phyloP scores from a whole-genome alignment of 148 eudicot genomes.

The Dysphania ambrosioides region DNA sequence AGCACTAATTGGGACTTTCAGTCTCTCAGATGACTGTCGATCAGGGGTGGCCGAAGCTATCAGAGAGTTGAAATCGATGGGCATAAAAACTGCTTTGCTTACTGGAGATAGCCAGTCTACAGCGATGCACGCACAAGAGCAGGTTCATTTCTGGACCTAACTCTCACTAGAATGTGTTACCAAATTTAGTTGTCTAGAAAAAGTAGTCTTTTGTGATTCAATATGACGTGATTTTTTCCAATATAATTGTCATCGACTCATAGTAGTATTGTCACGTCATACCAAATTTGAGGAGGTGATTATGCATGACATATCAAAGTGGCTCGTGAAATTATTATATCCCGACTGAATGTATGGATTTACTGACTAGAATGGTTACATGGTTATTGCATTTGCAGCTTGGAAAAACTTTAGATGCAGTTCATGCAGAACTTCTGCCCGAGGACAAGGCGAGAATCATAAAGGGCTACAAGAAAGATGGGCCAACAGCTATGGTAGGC shows the following conservation, averaged over 20 bases:
- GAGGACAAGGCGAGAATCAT: slow-evolving; percentile 72
- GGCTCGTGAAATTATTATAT: neutral
- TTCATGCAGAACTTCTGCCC: slow-evolving; percentile 77
- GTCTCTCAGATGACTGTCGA: slow-evolving; percentile 75
- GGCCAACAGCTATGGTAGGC: slow-evolving; percentile 83
- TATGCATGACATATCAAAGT: neutral
- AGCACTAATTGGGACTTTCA: slow-evolving; percentile 54
- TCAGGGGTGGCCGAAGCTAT: slow-evolving; percentile 76
- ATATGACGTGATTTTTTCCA: no score
- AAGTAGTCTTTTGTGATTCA: no score
- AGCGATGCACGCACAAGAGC: slow-evolving; percentile 67
- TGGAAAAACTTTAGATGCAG: slow-evolving; percentile 49
- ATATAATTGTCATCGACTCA: no score
- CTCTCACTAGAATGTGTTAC: neutral
- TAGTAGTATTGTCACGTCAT: no score
- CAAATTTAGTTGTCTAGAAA: no score
- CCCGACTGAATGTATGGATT: neutral
- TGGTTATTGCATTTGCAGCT: slow-evolving; percentile 56
- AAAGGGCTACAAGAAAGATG: slow-evolving; percentile 46
- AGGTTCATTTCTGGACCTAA: slow-evolving; percentile 37
- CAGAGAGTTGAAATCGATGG: slow-evolving; percentile 63
- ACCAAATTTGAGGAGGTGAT: no score
- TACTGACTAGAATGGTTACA: slow-evolving; percentile 3
- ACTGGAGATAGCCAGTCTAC: slow-evolving; percentile 81
- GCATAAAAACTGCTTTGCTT: slow-evolving; percentile 73